Base-by-base conservation (phyloP, 2,329 filamentous ascomycete genomes). In the Dichotomopilus funicola region DNA sequence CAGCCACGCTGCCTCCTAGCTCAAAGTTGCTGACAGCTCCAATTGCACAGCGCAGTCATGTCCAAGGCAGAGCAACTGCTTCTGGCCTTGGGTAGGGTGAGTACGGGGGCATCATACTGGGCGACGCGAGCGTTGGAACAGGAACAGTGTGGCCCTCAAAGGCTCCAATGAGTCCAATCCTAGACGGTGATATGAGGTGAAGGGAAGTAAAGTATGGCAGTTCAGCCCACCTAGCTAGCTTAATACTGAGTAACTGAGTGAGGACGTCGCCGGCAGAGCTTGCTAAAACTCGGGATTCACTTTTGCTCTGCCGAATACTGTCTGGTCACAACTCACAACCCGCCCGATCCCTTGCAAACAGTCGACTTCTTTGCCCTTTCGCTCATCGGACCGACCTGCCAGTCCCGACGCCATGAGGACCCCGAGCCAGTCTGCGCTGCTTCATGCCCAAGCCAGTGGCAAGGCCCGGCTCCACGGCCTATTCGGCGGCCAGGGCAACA, bases 401-500 rank as follows among this genome's bases (percentile, higher is more conserved):
- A 27, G 19, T 27, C 19, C 27, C 8, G 27, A 13, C 27, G 44
- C 44, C 44, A 46, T 46, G 44, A 27, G 31, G 8, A 34, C 11
- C 49, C 12, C 10, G 11, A 44, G 31, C 12, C 40, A 36, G 40
- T 34, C 13, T 36, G 49, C 31, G 31, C 11, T 36, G 12, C 49
- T 51, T 19, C 38, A 27, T 8, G 40, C 49, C 40, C 38, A 43
- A 27, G 31, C 38, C 40, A 27, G 7, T n/a, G 40, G 37, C 40
- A 33, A 44, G 37, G 31, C 33, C 8, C 38, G 31, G 31, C 34
- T 51, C 31, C 49, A 44, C n/a, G 49, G 40, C 49, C n/a, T 51
- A 10, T 44, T 51, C 33, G 49, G 49, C 40, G 49, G 49, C 8
- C 49, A 51, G 49, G 49, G 49, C 27, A 51, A 51, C 49, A 51